A percentile compares a stretch with the other conserved stretches of the same genome.
Evolutionary conservation across 2,329 filamentous ascomycete species (phyloP).

Genomic region (Fusarium haematococcum): DNA sequence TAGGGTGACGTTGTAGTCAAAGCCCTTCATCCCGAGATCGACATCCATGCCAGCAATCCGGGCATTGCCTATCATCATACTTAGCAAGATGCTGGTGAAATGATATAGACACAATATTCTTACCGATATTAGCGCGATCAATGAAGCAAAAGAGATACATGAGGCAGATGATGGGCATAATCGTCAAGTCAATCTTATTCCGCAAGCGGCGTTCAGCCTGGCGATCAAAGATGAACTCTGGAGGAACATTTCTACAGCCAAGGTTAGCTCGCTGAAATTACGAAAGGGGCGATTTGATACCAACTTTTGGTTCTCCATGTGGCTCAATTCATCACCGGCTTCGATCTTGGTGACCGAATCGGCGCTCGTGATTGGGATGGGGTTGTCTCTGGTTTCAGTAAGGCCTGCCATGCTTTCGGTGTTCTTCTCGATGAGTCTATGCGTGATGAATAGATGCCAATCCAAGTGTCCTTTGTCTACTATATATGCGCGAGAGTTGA

Average conservation of each 20-base stretch:
- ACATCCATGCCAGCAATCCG: slow-evolving; percentile 66
- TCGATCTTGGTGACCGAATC: slow-evolving; percentile 7
- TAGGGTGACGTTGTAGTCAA: slow-evolving; percentile 71
- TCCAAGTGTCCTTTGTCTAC: background rate
- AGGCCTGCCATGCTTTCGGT: background rate
- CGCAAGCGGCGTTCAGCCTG: slow-evolving; percentile 2
- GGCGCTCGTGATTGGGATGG: background rate
- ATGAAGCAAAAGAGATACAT: slow-evolving; percentile 71
- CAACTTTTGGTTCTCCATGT: background rate
- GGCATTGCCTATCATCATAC: slow-evolving; percentile 52
- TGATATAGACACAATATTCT: background rate
- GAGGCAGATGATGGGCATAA: slow-evolving; percentile 21
- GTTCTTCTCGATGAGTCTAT: background rate
- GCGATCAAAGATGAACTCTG: background rate
- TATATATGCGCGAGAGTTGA: background rate
- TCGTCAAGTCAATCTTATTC: slow-evolving; percentile 6
- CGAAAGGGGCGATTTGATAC: background rate
- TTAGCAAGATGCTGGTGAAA: background rate
- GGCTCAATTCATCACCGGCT: background rate
- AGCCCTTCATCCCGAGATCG: slow-evolving; percentile 63
- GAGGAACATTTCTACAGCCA: background rate
- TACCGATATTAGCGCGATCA: slow-evolving; percentile 78
- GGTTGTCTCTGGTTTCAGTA: background rate
- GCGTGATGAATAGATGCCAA: background rate
- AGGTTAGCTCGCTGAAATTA: background rate